Conservation (phyloP, 495 filamentous ascomycete species). For the Penicillium macrosclerotiorum region DNA sequence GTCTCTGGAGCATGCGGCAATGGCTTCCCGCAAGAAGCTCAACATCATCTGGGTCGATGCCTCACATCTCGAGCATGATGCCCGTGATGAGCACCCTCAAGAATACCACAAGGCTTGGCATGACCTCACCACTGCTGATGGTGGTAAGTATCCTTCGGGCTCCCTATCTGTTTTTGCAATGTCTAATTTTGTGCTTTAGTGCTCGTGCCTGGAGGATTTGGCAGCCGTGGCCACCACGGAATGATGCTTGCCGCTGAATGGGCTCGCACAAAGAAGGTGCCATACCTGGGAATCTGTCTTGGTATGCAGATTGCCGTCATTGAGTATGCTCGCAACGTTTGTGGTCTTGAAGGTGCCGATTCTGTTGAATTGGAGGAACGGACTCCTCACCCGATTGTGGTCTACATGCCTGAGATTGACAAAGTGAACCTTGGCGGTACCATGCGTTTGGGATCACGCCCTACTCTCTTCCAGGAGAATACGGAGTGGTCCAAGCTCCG, state of each 20-base stretch:
- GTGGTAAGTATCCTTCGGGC: too few relatives aligned
- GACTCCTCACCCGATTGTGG: constrained; percentile 61
- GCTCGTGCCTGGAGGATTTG: constrained; percentile 72
- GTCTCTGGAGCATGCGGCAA: constrained; percentile 84
- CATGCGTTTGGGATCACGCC: constrained; percentile 82
- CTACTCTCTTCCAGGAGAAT: constrained; percentile 70
- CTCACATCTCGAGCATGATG: constrained; percentile 71
- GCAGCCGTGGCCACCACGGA: constrained; percentile 73
- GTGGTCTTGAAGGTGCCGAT: constrained; percentile 56
- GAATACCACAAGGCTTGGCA: constrained; percentile 91
- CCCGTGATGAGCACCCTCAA: constrained; percentile 60
- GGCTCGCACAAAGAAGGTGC: constrained; percentile 76
- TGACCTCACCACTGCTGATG: constrained; percentile 64
- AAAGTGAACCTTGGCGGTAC: constrained; percentile 77
- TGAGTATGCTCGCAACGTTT: constrained; percentile 77
- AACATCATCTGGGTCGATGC: constrained; percentile 82
- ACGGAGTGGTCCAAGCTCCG: constrained; percentile 80
- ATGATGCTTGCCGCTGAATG: constrained; percentile 84
- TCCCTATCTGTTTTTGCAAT: too few relatives aligned
- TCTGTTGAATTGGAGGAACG: constrained; percentile 63
- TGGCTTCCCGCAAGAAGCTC: constrained; percentile 79
- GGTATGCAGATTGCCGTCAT: constrained; percentile 95
- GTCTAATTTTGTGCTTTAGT: too few relatives aligned
- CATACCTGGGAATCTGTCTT: constrained; percentile 90
- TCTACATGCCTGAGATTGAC: constrained; percentile 89